These are phyloP conservation scores for Magnolia sinica DNA, from an alignment of 164 flowering plant species.

Conservation along the genomic window DNA sequence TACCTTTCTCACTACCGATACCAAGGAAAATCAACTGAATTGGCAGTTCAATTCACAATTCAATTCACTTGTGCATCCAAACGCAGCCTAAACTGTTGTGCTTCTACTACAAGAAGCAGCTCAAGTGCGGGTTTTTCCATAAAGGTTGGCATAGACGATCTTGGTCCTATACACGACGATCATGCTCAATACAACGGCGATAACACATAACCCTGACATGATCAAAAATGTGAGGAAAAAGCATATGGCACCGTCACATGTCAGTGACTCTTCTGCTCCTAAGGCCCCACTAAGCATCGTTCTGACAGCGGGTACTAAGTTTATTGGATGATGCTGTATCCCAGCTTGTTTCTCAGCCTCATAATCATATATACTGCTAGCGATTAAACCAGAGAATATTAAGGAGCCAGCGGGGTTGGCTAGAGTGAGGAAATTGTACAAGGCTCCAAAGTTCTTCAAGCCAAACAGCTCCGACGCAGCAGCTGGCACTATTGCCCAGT, in stretches of 20 bases:
- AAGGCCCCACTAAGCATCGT: constrained; percentile 18
- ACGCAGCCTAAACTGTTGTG: background rate
- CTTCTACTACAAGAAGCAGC: background rate
- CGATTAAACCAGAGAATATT: constrained; percentile 78
- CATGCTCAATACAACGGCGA: constrained; percentile 73
- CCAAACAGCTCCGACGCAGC: constrained; percentile 97
- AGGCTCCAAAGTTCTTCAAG: constrained; percentile 81
- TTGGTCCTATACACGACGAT: constrained; percentile 77
- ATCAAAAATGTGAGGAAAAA: constrained; percentile 73
- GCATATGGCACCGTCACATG: constrained; percentile 76
- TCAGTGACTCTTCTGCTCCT: constrained; percentile 44
- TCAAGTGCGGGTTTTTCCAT: constrained; percentile 61
- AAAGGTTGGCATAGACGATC: constrained; percentile 69
- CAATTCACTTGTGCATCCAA: background rate
- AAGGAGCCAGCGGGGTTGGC: constrained; percentile 90
- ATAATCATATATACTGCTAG: constrained; percentile 77
- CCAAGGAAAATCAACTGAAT: background rate
- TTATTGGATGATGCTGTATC: constrained; percentile 13
- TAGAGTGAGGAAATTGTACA: constrained; percentile 88
- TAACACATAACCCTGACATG: constrained; percentile 76
- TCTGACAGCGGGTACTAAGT: constrained; percentile 18
- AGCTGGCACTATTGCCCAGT: constrained; percentile 96
- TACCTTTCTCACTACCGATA: too few species aligned
- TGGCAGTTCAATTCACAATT: background rate
- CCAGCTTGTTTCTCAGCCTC: constrained; percentile 90